Evolutionary conservation across 1,284 basidiomycete species (phyloP).

Genomic region (Pulchroboletus neoregius): DNA sequence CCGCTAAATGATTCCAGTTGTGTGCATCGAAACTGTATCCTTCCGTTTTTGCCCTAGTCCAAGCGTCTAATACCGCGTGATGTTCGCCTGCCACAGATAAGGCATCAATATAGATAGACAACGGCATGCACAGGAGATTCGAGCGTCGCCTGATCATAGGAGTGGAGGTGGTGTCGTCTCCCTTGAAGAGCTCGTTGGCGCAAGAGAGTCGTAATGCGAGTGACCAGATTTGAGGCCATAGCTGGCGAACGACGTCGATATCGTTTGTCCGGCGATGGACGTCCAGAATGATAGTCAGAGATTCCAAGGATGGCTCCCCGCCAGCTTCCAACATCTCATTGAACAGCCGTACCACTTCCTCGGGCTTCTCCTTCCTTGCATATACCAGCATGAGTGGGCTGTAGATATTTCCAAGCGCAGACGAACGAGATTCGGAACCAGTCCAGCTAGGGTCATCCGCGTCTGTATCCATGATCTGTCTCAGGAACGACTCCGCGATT

Average conservation of each 20-base stretch:
- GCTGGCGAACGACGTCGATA: slow-evolving; percentile 49
- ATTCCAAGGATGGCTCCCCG: slow-evolving; percentile 54
- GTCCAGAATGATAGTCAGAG: slow-evolving; percentile 70
- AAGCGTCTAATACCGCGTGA: slow-evolving; percentile 60
- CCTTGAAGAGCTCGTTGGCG: slow-evolving; percentile 34
- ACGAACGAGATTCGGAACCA: slow-evolving; percentile 36
- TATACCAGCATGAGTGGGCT: slow-evolving; percentile 63
- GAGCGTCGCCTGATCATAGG: slow-evolving; percentile 35
- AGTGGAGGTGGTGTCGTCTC: slow-evolving; percentile 14
- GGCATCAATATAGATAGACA: slow-evolving; percentile 83
- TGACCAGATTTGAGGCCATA: slow-evolving; percentile 73
- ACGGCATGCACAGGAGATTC: slow-evolving; percentile 69
- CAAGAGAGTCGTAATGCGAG: slow-evolving; percentile 44
- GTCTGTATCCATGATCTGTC: slow-evolving; percentile 41
- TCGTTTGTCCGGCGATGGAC: slow-evolving; percentile 66
- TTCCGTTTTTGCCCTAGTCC: slow-evolving; percentile 60
- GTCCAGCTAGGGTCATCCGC: slow-evolving; percentile 39
- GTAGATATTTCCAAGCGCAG: slow-evolving; percentile 54
- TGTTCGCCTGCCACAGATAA: slow-evolving; percentile 67
- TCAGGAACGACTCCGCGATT: slow-evolving; percentile 62
- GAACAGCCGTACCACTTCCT: slow-evolving; percentile 58
- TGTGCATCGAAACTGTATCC: slow-evolving; percentile 85
- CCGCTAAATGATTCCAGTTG: slow-evolving; percentile 89
- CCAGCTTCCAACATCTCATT: slow-evolving; percentile 54
- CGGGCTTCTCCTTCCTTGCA: slow-evolving; percentile 43